Conservation (phyloP, 306 rosid genomes). For the Leucaena leucocephala region DNA sequence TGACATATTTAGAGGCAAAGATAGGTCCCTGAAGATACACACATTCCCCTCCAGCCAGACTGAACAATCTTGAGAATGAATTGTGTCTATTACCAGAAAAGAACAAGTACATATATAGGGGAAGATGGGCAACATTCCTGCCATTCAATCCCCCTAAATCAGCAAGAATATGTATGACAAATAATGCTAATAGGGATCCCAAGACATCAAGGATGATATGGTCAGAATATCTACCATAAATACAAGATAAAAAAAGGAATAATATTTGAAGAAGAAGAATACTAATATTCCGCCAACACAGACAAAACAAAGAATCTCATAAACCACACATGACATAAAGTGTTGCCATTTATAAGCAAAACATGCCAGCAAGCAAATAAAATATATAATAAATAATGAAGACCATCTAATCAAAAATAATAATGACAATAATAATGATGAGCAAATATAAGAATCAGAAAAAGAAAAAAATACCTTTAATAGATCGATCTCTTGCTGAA, state of each 20-base stretch:
- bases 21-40: background rate
- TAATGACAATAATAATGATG: background rate
- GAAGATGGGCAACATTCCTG: background rate
- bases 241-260: background rate
- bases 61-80: background rate
- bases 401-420: background rate
- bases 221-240: background rate
- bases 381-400: slow-evolving; percentile 19
- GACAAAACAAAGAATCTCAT: background rate
- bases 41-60: background rate
- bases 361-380: slow-evolving; percentile 25
- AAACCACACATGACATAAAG: background rate
- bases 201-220: background rate
- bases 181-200: background rate
- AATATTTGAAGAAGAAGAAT: no score
- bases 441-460: slow-evolving; percentile 29
- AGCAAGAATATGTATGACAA: background rate
- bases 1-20: background rate
- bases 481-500: slow-evolving; percentile 98
- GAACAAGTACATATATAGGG: background rate
- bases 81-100: background rate
- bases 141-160: background rate
- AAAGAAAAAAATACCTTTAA: slow-evolving; percentile 67
- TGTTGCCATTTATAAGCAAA: background rate
- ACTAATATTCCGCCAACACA: background rate